Base-by-base conservation (phyloP, 169 alveolate genomes). In the Cardiosporidium cionae region DNA sequence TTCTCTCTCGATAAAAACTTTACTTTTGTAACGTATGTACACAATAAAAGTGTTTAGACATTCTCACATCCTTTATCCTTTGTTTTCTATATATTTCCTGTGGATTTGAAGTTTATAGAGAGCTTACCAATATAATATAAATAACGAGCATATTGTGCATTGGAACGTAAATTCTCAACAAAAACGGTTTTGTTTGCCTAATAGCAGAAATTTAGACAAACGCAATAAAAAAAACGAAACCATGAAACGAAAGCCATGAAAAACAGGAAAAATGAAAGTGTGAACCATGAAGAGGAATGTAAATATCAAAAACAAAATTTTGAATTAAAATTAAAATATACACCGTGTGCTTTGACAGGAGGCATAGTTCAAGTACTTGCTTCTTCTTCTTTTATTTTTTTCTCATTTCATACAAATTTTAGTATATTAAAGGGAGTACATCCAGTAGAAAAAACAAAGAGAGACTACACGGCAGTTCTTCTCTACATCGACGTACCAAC, bases 131-230 rank as follows among this genome's bases (percentile, higher is more conserved):
- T 84, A 74, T 95, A 94, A 89, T 85, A 95, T 28, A 95, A 87
- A 80, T 94, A 93, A 70, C 98, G 86, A 0, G 98, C 98, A 53
- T 91, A 89, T 73, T 95, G 97, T 52, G 96, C 94, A 69, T 92
- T 91, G 4, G 98, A 91, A 4, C 92, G 92, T 62, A 89, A 87
- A 33, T 86, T 87, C 72, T 90, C 97, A 75, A 90, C 97, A 89
- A 89, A 93, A 76, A 84, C 75, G 23, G 92, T 72, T 68, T 79
- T 79, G 29, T 69, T 54, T 16, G 44, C 44, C 81, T 74, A 70
- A 1, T 29, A 22, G 9, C 65, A 35, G 33, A 1, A 3, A 32
- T 27, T 44, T 44, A n/a, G 9, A 9, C 25, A 9, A 58, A 4
- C 68, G 28, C 4, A 4, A 9, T 6, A 9, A 58, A 4, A 58